Evolutionary conservation across 2,329 filamentous ascomycete genomes (phyloP).

Genomic region (Emmonsia crescens): DNA sequence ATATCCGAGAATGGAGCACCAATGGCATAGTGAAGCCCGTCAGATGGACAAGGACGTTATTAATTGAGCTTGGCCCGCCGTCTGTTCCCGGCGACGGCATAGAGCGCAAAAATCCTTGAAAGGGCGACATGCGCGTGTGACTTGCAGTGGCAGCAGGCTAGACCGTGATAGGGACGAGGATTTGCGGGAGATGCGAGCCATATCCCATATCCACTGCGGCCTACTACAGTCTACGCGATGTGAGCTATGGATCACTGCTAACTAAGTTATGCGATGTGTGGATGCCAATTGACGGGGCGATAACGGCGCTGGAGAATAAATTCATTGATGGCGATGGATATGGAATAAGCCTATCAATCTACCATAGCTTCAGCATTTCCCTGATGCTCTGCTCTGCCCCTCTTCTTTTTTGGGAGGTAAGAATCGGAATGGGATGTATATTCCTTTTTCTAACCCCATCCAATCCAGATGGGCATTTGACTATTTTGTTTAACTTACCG

Average conservation of each 20-base stretch:
- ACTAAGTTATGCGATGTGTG: background rate
- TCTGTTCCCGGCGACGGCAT: background rate
- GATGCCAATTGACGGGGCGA: background rate
- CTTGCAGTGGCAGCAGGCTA: conserved; percentile 1
- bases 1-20: background rate
- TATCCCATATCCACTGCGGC: too few species aligned
- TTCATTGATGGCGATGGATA: background rate
- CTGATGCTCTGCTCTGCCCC: background rate
- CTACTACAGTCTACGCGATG: background rate
- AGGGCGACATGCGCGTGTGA: conserved; percentile 1
- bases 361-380: background rate
- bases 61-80: background rate
- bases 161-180: background rate
- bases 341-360: background rate
- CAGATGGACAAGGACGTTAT: background rate
- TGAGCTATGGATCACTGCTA: background rate
- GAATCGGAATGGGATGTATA: background rate
- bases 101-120: background rate
- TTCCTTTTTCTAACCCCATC: background rate
- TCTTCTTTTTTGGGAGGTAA: background rate
- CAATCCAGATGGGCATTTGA: background rate
- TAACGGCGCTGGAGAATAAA: background rate
- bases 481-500: background rate
- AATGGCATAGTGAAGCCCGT: background rate
- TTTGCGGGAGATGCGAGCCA: background rate